Evolutionary conservation across 73 alveolate genomes (phyloP), one percentile per base, ranked within the genome.

Genomic region (Paramecium biaurelia): DNA sequence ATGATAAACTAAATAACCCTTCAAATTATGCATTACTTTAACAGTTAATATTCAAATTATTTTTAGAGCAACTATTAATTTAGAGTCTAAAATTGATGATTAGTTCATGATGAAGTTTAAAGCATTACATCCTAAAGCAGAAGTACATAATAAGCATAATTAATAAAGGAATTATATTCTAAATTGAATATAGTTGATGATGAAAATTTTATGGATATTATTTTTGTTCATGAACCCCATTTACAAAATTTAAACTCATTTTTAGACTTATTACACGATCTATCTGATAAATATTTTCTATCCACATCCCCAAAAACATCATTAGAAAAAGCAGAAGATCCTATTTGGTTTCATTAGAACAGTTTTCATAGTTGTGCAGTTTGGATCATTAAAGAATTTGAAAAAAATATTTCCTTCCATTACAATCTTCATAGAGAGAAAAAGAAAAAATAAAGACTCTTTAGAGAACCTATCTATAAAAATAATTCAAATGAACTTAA

Each of bases 281-380:
- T 63, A 15, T 63, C 84, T 32, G 84, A 63, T 63, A 63, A 63
- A 32, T 32, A 63, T 63, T 63, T 63, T 26, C 24, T 63, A 63
- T 63, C 84, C 4, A 7, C 45, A 11, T 3, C 23, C 15, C 84
- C 84, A 30, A 63, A 63, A 63, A 5, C 49, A 1, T 30, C 84
- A 23, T 23, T 63, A 32, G 84, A 63, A 63, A 63, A 63, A 63
- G 45, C 21, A 10, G 84, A 63, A 30, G 84, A 63, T 12, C 84
- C 84, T 26, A 23, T 30, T 12, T 63, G 84, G 84, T 63, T 63
- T 63, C 84, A 63, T 26, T 3, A 26, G 26, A 63, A 63, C 26
- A 63, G 84, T 63, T 63, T 63, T 26, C 84, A 63, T 63, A 63
- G 84, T 14, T 63, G 84, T n/a, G 49, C 84, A 14, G 84, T 63